A percentile compares a stretch with the other conserved stretches of the same genome.
phyloP scores from a whole-genome alignment of 1,139 yeast species.

The Meyerozyma sp. region DNA sequence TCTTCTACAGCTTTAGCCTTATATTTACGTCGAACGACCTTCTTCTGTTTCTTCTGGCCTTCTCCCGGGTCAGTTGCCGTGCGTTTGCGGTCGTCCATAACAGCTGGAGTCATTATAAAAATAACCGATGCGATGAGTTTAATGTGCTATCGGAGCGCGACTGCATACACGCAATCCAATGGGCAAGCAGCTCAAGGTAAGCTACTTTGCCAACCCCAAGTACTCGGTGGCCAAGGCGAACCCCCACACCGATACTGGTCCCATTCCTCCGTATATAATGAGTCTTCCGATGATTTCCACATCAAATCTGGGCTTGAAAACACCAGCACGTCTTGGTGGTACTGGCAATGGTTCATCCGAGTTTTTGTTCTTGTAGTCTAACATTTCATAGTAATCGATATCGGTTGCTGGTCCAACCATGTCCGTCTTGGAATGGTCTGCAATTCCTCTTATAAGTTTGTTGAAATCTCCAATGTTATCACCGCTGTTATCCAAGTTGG shows the following conservation, averaged over 20 bases:
- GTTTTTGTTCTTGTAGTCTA: conserved; percentile 22
- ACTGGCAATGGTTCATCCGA: conserved; percentile 5
- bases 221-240: conserved; percentile 22
- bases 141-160: neutral
- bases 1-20: conserved; percentile 63
- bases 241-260: conserved; percentile 44
- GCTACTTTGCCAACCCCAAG: conserved; percentile 6
- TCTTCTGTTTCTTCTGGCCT: conserved; percentile 21
- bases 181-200: neutral
- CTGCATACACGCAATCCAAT: neutral
- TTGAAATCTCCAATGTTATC: conserved; percentile 33
- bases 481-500: conserved; percentile 26
- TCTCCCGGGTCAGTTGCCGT: neutral
- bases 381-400: conserved; percentile 39
- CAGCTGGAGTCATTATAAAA: neutral
- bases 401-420: conserved; percentile 36
- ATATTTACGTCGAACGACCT: conserved; percentile 33
- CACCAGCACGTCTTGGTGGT: conserved; percentile 26
- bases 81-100: neutral
- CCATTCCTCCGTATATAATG: conserved; percentile 70
- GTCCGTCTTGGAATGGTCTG: conserved; percentile 21
- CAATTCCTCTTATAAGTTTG: conserved; percentile 25
- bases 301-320: conserved; percentile 55
- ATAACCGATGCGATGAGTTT: neutral
- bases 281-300: conserved; percentile 71